A percentile compares a stretch with the other conserved stretches of the same genome.
phyloP scores from a whole-genome alignment of 345 rosid genomes.

The Camelina sativa region DNA sequence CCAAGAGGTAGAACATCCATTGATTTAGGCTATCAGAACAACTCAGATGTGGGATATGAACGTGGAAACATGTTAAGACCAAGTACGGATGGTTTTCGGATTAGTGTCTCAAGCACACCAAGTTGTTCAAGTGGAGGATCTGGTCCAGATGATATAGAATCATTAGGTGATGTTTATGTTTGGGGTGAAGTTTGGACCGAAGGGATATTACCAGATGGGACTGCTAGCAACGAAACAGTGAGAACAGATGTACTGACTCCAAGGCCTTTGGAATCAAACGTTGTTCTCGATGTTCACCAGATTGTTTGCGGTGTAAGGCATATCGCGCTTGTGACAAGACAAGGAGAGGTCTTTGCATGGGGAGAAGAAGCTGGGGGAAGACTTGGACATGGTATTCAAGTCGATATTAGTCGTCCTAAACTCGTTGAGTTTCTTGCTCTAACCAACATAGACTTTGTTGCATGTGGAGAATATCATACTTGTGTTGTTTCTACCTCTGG shows the following conservation, averaged over 20 bases:
- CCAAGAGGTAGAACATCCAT: slow-evolving; percentile 60
- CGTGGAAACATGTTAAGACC: slow-evolving; percentile 87
- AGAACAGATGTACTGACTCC: slow-evolving; percentile 74
- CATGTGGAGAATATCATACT: slow-evolving; percentile 88
- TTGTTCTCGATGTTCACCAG: slow-evolving; percentile 97
- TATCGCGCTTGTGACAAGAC: slow-evolving; percentile 86
- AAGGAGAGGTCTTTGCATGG: slow-evolving; percentile 98
- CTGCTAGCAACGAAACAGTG: slow-evolving; percentile 45
- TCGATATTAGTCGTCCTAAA: slow-evolving; percentile 68
- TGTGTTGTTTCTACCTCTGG: slow-evolving; percentile 84
- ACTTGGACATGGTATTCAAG: slow-evolving; percentile 87
- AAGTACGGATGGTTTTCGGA: slow-evolving; percentile 87
- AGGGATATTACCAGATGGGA: slow-evolving; percentile 63
- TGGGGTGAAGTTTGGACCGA: slow-evolving; percentile 98
- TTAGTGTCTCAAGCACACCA: slow-evolving; percentile 96
- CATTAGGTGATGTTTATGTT: slow-evolving; percentile 88
- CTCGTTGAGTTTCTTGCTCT: slow-evolving; percentile 86
- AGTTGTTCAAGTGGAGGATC: slow-evolving; percentile 96
- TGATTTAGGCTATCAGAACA: slow-evolving; percentile 55
- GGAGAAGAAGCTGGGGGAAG: slow-evolving; percentile 97
- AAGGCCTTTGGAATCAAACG: slow-evolving; percentile 82
- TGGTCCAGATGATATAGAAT: slow-evolving; percentile 98
- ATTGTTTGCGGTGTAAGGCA: slow-evolving; percentile 87
- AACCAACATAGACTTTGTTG: slow-evolving; percentile 74
- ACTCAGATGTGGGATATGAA: slow-evolving; percentile 81